phyloP scores from a whole-genome alignment of 1,284 basidiomycete genomes.

The Leccinum angustisporum region DNA sequence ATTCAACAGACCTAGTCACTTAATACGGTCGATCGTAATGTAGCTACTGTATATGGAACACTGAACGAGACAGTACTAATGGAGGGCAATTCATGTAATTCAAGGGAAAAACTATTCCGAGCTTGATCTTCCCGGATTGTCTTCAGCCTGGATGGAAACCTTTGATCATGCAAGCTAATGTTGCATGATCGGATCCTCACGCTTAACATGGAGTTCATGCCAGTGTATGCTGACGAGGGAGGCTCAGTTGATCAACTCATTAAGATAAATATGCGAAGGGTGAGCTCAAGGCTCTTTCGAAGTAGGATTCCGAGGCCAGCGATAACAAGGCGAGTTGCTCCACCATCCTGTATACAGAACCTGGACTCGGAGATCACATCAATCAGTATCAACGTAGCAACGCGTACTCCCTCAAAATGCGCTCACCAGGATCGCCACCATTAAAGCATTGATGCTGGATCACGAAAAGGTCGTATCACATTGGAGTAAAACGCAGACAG shows the following conservation, averaged over 20 bases:
- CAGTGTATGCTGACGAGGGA: slow-evolving; percentile 16
- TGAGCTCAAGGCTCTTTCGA: slow-evolving; percentile 14
- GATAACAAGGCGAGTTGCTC: slow-evolving; percentile 3
- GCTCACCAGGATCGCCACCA: slow-evolving; percentile 17
- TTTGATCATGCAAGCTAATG: too few relatives aligned
- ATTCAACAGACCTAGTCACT: too few relatives aligned
- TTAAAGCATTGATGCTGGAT: slow-evolving; percentile 15
- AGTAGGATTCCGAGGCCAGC: slow-evolving; percentile 12
- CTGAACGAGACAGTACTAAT: too few relatives aligned
- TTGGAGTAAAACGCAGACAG: background rate
- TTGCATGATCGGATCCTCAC: too few relatives aligned
- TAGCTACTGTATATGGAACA: too few relatives aligned
- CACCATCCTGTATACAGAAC: slow-evolving; percentile 16
- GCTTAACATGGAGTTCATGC: too few relatives aligned
- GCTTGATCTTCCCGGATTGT: too few relatives aligned
- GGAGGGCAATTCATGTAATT: too few relatives aligned
- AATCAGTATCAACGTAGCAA: background rate
- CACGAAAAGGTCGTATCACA: background rate
- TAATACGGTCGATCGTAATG: too few relatives aligned
- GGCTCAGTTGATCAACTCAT: background rate
- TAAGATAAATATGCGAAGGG: background rate
- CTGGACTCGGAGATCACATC: background rate
- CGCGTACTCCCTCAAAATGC: background rate
- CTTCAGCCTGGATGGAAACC: too few relatives aligned
- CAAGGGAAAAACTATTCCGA: too few relatives aligned